phyloP scores from a whole-genome alignment of 208 protist species.

The Crithidia mellificae region DNA sequence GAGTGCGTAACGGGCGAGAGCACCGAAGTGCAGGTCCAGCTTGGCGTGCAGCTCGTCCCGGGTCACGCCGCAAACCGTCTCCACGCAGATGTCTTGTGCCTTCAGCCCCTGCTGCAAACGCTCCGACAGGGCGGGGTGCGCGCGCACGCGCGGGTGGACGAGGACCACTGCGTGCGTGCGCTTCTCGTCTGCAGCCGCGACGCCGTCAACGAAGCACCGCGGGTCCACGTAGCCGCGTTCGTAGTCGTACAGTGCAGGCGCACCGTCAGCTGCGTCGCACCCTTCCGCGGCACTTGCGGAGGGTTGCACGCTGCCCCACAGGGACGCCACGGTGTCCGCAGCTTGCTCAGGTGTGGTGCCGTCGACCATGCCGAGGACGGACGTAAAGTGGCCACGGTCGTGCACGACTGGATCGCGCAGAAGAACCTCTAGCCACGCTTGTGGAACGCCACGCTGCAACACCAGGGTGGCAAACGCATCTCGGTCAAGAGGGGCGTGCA shows the following conservation, averaged over 20 bases:
- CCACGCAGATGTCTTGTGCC: slow-evolving; percentile 34
- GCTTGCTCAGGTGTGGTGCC: slow-evolving; percentile 40
- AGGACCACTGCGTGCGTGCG: slow-evolving; percentile 22
- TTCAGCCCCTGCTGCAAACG: slow-evolving; percentile 25
- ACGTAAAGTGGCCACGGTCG: slow-evolving; percentile 22
- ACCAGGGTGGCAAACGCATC: slow-evolving; percentile 61
- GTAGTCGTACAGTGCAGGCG: slow-evolving; percentile 25
- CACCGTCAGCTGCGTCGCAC: slow-evolving; percentile 3
- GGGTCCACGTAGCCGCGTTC: slow-evolving; percentile 4
- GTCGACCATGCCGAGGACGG: slow-evolving; percentile 51
- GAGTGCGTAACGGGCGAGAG: slow-evolving; percentile 62
- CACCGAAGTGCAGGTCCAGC: slow-evolving; percentile 82
- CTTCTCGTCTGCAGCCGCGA: not conserved
- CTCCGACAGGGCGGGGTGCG: slow-evolving; percentile 23
- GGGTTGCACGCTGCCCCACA: slow-evolving; percentile 23
- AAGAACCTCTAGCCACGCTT: slow-evolving; percentile 42
- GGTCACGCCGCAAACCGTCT: slow-evolving; percentile 44
- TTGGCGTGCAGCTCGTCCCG: slow-evolving; percentile 38
- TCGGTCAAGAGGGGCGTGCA: slow-evolving; percentile 42
- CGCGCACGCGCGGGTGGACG: slow-evolving; percentile 49
- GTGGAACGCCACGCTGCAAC: slow-evolving; percentile 40
- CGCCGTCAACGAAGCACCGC: too few relatives aligned
- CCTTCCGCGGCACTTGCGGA: slow-evolving; percentile 27
- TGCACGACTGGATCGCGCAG: slow-evolving; percentile 47
- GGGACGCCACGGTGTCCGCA: slow-evolving; percentile 23